Conservation (phyloP, 768 basidiomycete species). For the Lentinula detonsa region DNA sequence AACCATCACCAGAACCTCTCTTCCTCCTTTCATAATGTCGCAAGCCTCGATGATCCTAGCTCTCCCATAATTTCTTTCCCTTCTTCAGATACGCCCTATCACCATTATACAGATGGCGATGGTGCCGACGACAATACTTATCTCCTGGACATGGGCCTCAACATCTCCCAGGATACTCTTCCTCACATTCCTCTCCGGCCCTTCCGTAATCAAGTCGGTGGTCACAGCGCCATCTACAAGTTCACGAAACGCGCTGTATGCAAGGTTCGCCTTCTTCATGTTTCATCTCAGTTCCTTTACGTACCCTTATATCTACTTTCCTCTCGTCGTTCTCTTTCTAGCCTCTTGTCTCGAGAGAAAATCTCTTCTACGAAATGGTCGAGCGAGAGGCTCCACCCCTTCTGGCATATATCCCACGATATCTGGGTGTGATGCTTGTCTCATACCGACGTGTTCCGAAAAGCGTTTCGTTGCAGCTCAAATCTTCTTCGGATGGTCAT, state of each 20-base stretch:
- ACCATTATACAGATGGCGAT: conserved; percentile 8
- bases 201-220: conserved; percentile 97
- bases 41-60: conserved; percentile 13
- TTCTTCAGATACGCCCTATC: conserved; percentile 5
- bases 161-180: conserved; percentile 51
- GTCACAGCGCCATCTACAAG: conserved; percentile 95
- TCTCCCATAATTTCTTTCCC: conserved; percentile 6
- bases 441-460: conserved; percentile 81
- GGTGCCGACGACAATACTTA: conserved; percentile 14
- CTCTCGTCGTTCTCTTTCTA: conserved; percentile 23
- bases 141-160: conserved; percentile 33
- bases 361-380: conserved; percentile 95
- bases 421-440: conserved; percentile 97
- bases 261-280: conserved; percentile 39
- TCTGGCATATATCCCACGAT: conserved; percentile 93
- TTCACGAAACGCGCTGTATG: conserved; percentile 97
- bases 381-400: conserved; percentile 91
- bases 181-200: conserved; percentile 92
- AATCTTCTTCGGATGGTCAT: neutral
- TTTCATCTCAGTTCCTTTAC: neutral
- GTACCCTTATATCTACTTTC: neutral
- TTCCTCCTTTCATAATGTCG: conserved; percentile 10
- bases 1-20: conserved; percentile 5
- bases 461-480: conserved; percentile 15
- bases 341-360: conserved; percentile 96